Evolutionary conservation across 2,329 filamentous ascomycete genomes (phyloP), one percentile per base, ranked within the genome.

Genomic region (Fusarium multiceps): DNA sequence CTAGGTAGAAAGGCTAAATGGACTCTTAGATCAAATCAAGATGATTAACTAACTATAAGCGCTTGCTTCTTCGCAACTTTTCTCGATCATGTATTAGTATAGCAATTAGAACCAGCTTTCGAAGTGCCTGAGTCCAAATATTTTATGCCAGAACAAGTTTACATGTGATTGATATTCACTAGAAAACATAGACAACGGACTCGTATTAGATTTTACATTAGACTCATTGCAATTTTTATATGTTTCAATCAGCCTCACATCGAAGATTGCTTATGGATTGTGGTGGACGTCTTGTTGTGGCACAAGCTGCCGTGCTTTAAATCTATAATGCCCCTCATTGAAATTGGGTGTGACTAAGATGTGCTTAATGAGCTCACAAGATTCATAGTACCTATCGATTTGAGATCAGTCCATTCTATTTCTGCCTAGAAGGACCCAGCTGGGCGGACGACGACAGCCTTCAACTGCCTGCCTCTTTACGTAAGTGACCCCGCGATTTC

Each of bases 401-500:
- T 11, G 4, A 40, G 25, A 30, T 12, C 20, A 27, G 10, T 28
- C n/a, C 21, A 43, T 23, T 43, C 27, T 20, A 42, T 32, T 59
- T 32, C 48, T 59, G 55, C 55, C 55, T 59, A 30, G 20, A 18
- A 30, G n/a, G 30, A 30, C 32, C 34, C 20, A 41, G 7, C 23
- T 40, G 16, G 34, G 12, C 21, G 14, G 46, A 9, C 28, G 16
- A 25, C 45, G 42, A 49, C 48, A 16, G 37, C 18, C 49, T 53
- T 40, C 13, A 46, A 28, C 20, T 34, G 53, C 28, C 25, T 63
- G 32, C 37, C 30, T 28, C 43, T 40, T 70, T 75, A 75, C 60
- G 43, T 76, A 76, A 75, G 63, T 27, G 20, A 76, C 76, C 76
- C 75, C 76, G 71, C 75, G 68, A 74, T 73, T 54, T 47, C 53